Conservation (phyloP, 805 yeast genomes). For the Danielia reshetovae region DNA sequence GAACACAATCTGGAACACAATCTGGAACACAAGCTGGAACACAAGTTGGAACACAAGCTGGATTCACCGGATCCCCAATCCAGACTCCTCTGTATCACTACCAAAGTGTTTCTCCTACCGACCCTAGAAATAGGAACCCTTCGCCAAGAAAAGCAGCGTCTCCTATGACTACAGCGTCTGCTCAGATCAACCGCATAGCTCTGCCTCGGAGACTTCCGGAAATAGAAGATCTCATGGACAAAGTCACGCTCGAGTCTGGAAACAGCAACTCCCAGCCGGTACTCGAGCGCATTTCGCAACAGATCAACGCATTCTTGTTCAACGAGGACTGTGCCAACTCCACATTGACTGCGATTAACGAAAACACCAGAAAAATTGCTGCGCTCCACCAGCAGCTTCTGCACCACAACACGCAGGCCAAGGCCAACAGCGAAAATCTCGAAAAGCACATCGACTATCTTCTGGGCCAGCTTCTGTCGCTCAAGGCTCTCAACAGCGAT, state of each 20-base stretch:
- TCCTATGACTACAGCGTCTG: background rate
- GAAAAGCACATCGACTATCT: conserved; percentile 29
- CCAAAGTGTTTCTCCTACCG: background rate
- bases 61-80: background rate
- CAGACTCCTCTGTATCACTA: background rate
- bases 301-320: conserved; percentile 15
- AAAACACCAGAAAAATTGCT: conserved; percentile 17
- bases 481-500: conserved; percentile 24
- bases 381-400: conserved; percentile 29
- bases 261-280: background rate
- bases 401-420: conserved; percentile 35
- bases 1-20: too few species aligned
- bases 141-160: background rate
- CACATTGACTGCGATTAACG: conserved; percentile 9
- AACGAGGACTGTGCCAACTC: conserved; percentile 11
- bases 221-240: conserved; percentile 17
- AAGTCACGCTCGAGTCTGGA: conserved; percentile 9
- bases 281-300: conserved; percentile 10
- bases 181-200: too few species aligned
- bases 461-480: conserved; percentile 18
- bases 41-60: conserved; percentile 6
- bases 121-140: too few species aligned
- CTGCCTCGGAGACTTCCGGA: too few species aligned
- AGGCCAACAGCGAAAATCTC: conserved; percentile 30
- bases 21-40: conserved; percentile 7